These are phyloP conservation scores for Mycena vulgaris DNA, from an alignment of 768 basidiomycete species.

Conservation along the genomic window DNA sequence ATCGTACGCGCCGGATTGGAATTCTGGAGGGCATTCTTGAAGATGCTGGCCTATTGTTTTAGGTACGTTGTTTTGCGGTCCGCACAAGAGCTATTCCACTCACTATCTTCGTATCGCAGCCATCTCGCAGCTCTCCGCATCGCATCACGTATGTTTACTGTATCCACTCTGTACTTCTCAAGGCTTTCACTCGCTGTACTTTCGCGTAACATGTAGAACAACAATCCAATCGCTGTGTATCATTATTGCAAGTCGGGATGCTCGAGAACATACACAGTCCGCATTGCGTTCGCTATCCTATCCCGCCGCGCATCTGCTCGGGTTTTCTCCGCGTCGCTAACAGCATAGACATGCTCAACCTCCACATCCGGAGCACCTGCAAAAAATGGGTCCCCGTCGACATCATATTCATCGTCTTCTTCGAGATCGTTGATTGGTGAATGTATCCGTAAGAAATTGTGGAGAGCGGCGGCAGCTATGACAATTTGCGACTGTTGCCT, in stretches of 20 bases:
- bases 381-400: slow-evolving; percentile 23
- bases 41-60: not conserved
- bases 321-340: slow-evolving; percentile 4
- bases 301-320: slow-evolving; percentile 18
- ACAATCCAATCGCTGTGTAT: not conserved
- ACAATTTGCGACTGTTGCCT: slow-evolving; percentile 39
- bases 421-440: slow-evolving; percentile 22
- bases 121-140: no score
- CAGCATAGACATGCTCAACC: not conserved
- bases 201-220: not conserved
- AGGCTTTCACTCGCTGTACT: no score
- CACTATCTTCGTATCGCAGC: not conserved
- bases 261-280: slow-evolving; percentile 5
- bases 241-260: slow-evolving; percentile 21
- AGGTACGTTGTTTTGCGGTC: not conserved
- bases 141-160: no score
- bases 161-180: no score
- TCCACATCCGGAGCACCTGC: not conserved
- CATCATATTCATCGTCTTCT: slow-evolving; percentile 24
- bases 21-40: slow-evolving; percentile 13
- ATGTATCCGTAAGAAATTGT: slow-evolving; percentile 45
- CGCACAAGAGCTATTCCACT: no score
- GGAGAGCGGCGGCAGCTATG: slow-evolving; percentile 35
- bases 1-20: not conserved
- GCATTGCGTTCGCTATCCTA: slow-evolving; percentile 23